A percentile compares a stretch with the other conserved stretches of the same genome.
Evolutionary conservation across 768 basidiomycete genomes (phyloP).

Genomic region (Leucocoprinus leucothites): DNA sequence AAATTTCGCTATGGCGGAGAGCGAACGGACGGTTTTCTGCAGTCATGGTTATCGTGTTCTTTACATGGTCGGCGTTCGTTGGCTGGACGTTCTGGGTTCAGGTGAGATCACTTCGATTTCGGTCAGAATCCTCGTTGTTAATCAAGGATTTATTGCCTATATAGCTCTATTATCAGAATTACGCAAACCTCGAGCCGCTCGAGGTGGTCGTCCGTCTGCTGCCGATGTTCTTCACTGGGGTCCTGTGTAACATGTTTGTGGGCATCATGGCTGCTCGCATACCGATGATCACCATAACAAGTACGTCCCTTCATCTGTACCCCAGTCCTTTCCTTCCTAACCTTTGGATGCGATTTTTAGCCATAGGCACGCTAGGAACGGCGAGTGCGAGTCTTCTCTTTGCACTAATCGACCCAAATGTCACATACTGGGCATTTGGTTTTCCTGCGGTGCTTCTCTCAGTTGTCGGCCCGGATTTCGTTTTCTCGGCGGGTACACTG

Average conservation of each 20-base stretch:
- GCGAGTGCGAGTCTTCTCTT: slow-evolving; percentile 59
- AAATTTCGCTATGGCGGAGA: slow-evolving; percentile 56
- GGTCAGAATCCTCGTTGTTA: not conserved
- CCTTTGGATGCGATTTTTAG: slow-evolving; percentile 6
- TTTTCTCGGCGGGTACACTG: slow-evolving; percentile 68
- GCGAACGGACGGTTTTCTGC: slow-evolving; percentile 59
- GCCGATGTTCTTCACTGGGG: slow-evolving; percentile 71
- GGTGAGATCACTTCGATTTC: too few relatives aligned
- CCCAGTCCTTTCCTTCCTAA: not conserved
- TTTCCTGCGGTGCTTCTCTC: slow-evolving; percentile 65
- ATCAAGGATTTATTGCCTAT: not conserved
- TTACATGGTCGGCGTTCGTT: slow-evolving; percentile 58
- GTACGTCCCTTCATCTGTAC: slow-evolving; percentile 30
- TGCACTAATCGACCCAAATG: slow-evolving; percentile 55
- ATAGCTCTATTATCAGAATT: slow-evolving; percentile 74
- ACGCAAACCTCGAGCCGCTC: slow-evolving; percentile 49
- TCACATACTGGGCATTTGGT: slow-evolving; percentile 70
- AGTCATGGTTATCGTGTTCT: slow-evolving; percentile 58
- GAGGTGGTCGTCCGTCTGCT: slow-evolving; percentile 62
- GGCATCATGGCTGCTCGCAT: slow-evolving; percentile 56
- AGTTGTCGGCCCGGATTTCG: slow-evolving; percentile 78
- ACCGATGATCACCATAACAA: slow-evolving; percentile 52
- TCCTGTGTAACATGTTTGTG: slow-evolving; percentile 62
- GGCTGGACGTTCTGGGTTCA: slow-evolving; percentile 42
- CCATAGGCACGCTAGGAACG: slow-evolving; percentile 57